Percentiles rank a stretch among this genome's conserved stretches.
phyloP scores from a whole-genome alignment of 352 stramenopile species.

The Phytophthora sp. region DNA sequence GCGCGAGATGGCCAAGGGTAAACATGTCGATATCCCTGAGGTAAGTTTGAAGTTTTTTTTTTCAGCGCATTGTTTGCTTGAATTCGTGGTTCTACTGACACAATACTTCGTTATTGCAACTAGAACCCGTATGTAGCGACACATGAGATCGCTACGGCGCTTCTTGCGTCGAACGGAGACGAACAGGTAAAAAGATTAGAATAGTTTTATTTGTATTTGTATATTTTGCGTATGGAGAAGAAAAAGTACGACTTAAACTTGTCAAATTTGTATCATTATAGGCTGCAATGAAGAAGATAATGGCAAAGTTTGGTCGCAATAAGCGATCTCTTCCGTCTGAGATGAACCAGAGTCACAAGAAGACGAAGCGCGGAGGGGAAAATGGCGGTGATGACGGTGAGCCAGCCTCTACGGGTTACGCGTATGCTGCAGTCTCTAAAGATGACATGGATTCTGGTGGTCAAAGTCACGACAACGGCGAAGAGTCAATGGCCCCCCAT shows the following conservation, averaged over 20 bases:
- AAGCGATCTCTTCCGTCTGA: slow-evolving; percentile 24
- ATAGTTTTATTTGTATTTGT: background rate
- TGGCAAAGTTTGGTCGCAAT: slow-evolving; percentile 34
- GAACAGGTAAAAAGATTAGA: slow-evolving; percentile 27
- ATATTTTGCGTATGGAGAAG: too few relatives aligned
- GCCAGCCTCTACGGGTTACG: slow-evolving; percentile 10
- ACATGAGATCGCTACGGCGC: slow-evolving; percentile 33
- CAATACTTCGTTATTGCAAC: too few relatives aligned
- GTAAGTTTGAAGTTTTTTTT: too few relatives aligned
- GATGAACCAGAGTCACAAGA: slow-evolving; percentile 25
- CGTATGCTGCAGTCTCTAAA: background rate
- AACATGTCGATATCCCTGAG: slow-evolving; percentile 34
- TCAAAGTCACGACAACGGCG: too few relatives aligned
- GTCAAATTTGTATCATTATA: too few relatives aligned
- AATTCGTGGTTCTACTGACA: too few relatives aligned
- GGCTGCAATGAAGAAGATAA: slow-evolving; percentile 36
- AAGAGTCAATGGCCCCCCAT: slow-evolving; percentile 52
- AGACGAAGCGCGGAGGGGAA: slow-evolving; percentile 20
- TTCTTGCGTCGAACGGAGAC: slow-evolving; percentile 35
- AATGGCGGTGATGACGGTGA: slow-evolving; percentile 19
- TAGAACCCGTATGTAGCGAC: slow-evolving; percentile 34
- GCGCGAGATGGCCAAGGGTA: slow-evolving; percentile 23
- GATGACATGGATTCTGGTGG: slow-evolving; percentile 18
- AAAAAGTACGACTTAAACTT: too few relatives aligned
- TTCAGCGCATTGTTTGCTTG: too few relatives aligned